phyloP scores from a whole-genome alignment of 345 rosid genomes.

The Bretschneidera sinensis region DNA sequence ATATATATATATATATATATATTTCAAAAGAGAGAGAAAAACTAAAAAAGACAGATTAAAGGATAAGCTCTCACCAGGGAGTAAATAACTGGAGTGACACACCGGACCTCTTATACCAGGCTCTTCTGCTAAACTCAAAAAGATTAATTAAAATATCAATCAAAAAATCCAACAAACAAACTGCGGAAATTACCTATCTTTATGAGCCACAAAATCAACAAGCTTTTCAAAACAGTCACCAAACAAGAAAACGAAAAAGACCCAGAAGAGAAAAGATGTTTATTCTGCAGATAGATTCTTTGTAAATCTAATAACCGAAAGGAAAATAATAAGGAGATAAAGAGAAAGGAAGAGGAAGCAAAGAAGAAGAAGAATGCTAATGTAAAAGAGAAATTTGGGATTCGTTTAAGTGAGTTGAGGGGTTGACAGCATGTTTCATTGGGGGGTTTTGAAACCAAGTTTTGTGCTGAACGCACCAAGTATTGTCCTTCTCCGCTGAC shows the following conservation, averaged over 20 bases:
- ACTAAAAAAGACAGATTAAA: not conserved
- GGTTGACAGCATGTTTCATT: not conserved
- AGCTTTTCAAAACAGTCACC: not conserved
- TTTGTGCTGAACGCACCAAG: constrained; percentile 34
- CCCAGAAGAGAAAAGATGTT: too few species aligned
- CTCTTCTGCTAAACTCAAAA: not conserved
- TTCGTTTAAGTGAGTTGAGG: not conserved
- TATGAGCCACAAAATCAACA: not conserved
- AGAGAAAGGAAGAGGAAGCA: not conserved
- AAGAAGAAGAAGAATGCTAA: not conserved
- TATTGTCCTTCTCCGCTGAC: not conserved
- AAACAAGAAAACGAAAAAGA: not conserved
- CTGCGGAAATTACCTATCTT: not conserved
- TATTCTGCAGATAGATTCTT: too few species aligned
- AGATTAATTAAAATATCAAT: constrained; percentile 2
- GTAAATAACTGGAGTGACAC: not conserved
- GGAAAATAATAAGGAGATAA: not conserved
- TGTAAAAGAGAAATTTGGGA: not conserved
- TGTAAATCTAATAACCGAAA: too few species aligned
- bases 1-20: too few species aligned
- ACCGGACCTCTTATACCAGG: not conserved
- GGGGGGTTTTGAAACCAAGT: constrained; percentile 5
- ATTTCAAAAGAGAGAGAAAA: not conserved
- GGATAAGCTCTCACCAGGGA: constrained; percentile 3
- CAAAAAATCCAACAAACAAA: constrained; percentile 6